Conservation (phyloP, 2,329 filamentous ascomycete genomes). For the Colletotrichum sp. region DNA sequence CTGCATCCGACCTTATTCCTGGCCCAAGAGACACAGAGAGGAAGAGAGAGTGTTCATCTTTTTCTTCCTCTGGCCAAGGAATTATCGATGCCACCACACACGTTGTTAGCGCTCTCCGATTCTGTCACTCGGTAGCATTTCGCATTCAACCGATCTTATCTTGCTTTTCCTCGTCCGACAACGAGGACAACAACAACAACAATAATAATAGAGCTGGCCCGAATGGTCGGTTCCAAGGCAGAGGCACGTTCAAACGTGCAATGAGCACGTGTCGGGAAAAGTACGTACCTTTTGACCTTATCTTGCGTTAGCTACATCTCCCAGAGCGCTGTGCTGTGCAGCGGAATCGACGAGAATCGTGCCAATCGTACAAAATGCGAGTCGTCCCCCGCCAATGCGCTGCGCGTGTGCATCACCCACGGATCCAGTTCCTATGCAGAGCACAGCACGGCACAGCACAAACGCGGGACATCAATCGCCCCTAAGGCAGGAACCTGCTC, state of each 20-base stretch:
- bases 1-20: not conserved
- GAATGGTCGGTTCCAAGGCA: not conserved
- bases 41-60: not conserved
- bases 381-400: slow-evolving; percentile 10
- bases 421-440: not conserved
- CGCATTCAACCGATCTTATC: not conserved
- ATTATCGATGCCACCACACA: not conserved
- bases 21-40: not conserved
- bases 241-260: slow-evolving; percentile 7
- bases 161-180: not conserved
- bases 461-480: not conserved
- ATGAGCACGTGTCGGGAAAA: not conserved
- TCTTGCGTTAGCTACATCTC: slow-evolving; percentile 4
- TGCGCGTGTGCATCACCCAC: not conserved
- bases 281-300: not conserved
- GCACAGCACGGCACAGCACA: slow-evolving; percentile 12
- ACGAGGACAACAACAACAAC: not conserved
- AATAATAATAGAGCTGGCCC: not conserved
- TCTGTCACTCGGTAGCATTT: not conserved
- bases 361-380: slow-evolving; percentile 1
- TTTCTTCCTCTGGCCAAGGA: not conserved
- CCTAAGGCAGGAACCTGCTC: not conserved
- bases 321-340: slow-evolving; percentile 12
- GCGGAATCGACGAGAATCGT: not conserved
- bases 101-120: not conserved